Base-by-base conservation (phyloP, 2,329 filamentous ascomycete genomes). In the Ustulina deusta region DNA sequence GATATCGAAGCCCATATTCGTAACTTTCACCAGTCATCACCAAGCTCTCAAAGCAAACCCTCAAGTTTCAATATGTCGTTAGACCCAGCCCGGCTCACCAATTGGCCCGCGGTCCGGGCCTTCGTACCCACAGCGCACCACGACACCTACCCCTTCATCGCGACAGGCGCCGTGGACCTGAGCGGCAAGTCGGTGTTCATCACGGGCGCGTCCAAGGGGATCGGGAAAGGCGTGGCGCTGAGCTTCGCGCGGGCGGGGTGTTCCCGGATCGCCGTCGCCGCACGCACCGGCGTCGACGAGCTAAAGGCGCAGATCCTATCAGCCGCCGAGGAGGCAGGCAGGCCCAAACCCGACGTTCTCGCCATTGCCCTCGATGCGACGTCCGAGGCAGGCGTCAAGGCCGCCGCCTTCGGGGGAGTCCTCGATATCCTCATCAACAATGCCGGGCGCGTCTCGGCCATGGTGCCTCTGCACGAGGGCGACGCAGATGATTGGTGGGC, bases 201-300 rank as follows among this genome's bases (percentile, higher is more conserved):
- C 54, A 84, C 81, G 3, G 85, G 85, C 10, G 83, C 81, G 0
- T 83, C 81, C 1, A 81, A 78, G 36, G 83, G 83, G 13, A 81
- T 85, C 52, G 85, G 85, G 7, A 78, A 78, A 1, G 78, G 80
- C 17, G 85, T 80, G 6, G 85, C 84, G 2, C 71, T 85, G 29
- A 80, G 82, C 42, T 87, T 82, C 73, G 86, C 85, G 57, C 78
- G 76, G 69, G 85, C 85, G 3, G 82, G 83, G 5, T 83, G 81
- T 57, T 79, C 80, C 0, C 75, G 73, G 52, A 84, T 89, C 66
- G 81, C 81, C 44, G 74, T 88, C 11, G 80, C 75, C n/a, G 85
- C 85, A 1, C 83, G 86, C 9, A 83, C 81, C 1, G 69, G 74
- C 11, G 77, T 87, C 3, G 72, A 75, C 7, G 75, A 75, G 0